phyloP scores from a whole-genome alignment of 2,329 filamentous ascomycete species.

The Microcyclosporella mali region DNA sequence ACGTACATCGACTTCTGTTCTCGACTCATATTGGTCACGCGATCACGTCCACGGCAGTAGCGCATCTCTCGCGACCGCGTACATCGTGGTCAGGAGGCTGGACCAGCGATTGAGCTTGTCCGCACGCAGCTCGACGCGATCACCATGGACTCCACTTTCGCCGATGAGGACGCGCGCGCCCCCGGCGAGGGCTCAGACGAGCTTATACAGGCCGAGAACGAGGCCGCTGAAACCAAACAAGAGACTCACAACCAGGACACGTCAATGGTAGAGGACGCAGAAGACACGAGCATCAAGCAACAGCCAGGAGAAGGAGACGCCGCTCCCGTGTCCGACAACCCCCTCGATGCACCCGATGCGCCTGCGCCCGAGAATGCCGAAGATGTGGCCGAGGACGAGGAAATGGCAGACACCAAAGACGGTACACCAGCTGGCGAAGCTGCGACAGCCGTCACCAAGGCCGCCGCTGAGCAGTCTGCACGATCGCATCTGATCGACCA shows the following conservation, averaged over 20 bases:
- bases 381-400: conserved; percentile 28
- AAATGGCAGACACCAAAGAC: conserved; percentile 57
- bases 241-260: conserved; percentile 28
- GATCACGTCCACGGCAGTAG: too few species aligned
- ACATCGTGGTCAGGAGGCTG: too few species aligned
- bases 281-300: conserved; percentile 16
- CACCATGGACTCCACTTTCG: conserved; percentile 20
- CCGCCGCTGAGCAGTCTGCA: conserved; percentile 75
- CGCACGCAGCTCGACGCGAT: conserved; percentile 4
- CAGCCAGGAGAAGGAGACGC: conserved; percentile 14
- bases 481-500: conserved; percentile 88
- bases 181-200: conserved; percentile 31
- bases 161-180: conserved; percentile 27
- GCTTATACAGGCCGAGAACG: conserved; percentile 32
- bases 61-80: too few species aligned
- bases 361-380: conserved; percentile 31
- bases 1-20: too few species aligned
- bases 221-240: conserved; percentile 26
- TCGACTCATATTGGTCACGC: too few species aligned
- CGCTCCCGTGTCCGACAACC: conserved; percentile 34
- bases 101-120: conserved; percentile 1
- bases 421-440: conserved; percentile 23
- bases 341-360: conserved; percentile 33
- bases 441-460: conserved; percentile 60
- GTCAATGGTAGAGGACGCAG: conserved; percentile 30